Evolutionary conservation across 352 stramenopile species (phyloP).

Genomic region (Nothophytophthora sp.): DNA sequence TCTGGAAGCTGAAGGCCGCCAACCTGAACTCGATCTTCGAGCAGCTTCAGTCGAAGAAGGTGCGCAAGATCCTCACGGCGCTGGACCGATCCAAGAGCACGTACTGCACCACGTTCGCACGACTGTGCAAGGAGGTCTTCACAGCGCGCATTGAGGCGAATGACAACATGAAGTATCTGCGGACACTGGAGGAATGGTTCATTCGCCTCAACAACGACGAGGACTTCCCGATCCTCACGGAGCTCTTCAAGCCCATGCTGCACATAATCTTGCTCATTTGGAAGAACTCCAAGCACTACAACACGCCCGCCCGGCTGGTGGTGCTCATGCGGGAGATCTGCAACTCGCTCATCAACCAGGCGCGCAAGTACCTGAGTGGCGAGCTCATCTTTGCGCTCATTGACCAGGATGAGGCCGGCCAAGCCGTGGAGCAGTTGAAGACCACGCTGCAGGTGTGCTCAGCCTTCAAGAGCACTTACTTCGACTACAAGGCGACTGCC

Average conservation of each 20-base stretch:
- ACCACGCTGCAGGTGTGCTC: constrained; percentile 93
- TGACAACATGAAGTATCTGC: constrained; percentile 98
- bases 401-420: constrained; percentile 94
- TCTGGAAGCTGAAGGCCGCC: constrained; percentile 97
- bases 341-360: constrained; percentile 96
- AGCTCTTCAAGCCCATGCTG: constrained; percentile 98
- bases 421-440: constrained; percentile 95
- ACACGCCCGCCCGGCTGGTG: constrained; percentile 95
- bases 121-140: constrained; percentile 98
- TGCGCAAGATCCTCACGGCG: constrained; percentile 94
- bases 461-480: constrained; percentile 98
- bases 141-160: constrained; percentile 96
- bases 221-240: constrained; percentile 91
- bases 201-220: constrained; percentile 95
- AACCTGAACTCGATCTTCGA: constrained; percentile 97
- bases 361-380: constrained; percentile 91
- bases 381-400: constrained; percentile 97
- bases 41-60: constrained; percentile 92
- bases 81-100: constrained; percentile 96
- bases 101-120: constrained; percentile 96
- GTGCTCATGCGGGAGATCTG: constrained; percentile 98
- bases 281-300: constrained; percentile 99
- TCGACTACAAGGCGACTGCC: constrained; percentile 97
- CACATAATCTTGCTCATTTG: constrained; percentile 99
- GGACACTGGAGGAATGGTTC: constrained; percentile 97